A percentile compares a stretch with the other conserved stretches of the same genome.
Conservation (phyloP, 2,329 filamentous ascomycete genomes). For the Cercospora sojina region DNA sequence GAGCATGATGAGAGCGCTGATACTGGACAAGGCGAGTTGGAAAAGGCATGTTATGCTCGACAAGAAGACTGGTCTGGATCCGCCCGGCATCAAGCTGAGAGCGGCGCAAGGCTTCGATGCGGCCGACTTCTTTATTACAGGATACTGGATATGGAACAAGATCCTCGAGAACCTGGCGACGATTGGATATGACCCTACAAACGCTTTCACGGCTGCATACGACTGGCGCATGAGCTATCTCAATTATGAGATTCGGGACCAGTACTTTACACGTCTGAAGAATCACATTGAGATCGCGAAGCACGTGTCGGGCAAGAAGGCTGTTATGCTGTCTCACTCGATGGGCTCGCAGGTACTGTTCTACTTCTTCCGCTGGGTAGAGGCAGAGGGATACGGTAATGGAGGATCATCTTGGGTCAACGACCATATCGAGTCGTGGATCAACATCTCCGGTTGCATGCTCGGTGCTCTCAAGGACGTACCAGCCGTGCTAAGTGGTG, state of each 20-base stretch:
- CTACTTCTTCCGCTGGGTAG: constrained; percentile 80
- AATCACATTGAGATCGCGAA: constrained; percentile 83
- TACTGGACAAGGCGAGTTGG: constrained; percentile 91
- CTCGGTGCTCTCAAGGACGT: constrained; percentile 89
- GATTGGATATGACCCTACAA: constrained; percentile 89
- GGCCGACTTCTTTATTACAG: constrained; percentile 85
- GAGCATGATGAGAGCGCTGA: constrained; percentile 96
- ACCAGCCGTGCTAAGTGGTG: constrained; percentile 85
- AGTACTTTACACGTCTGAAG: constrained; percentile 91
- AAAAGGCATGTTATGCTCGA: constrained; percentile 97
- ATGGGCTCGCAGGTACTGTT: constrained; percentile 97
- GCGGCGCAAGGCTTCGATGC: constrained; percentile 97
- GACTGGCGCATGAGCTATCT: constrained; percentile 92
- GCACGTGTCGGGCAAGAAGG: constrained; percentile 71
- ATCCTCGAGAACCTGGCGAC: constrained; percentile 95
- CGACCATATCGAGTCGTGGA: constrained; percentile 85
- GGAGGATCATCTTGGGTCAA: constrained; percentile 91
- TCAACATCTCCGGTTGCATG: constrained; percentile 98
- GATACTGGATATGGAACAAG: constrained; percentile 99
- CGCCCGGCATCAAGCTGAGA: constrained; percentile 82
- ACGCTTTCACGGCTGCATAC: constrained; percentile 68
- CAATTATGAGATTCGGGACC: constrained; percentile 86
- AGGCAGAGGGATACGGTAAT: constrained; percentile 71
- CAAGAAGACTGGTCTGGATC: constrained; percentile 84
- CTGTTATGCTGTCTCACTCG: constrained; percentile 85